Base-by-base conservation (phyloP, 1,139 yeast species). In the Geotrichum armillariae region DNA sequence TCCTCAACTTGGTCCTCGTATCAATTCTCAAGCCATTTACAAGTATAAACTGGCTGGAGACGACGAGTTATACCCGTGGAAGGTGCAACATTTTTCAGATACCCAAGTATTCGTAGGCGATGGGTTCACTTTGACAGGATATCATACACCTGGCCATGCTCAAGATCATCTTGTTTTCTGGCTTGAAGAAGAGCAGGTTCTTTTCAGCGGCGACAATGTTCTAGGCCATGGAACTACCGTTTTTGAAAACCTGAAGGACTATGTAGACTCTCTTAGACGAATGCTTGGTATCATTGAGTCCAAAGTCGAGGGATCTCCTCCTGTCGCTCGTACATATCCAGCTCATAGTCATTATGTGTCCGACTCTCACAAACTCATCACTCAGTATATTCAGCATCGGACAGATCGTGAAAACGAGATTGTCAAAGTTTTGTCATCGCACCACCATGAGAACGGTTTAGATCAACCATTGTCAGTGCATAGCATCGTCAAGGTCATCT, bases 91-190 rank as follows among this genome's bases (percentile, higher is more conserved):
- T 23, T 51, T 66, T n/a, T 49, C 37, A 0, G 71, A 68, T 50
- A 61, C 62, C 9, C 64, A 66, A 46, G 50, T 46, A 14, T 58
- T 65, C 44, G 51, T 51, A 53, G 58, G 56, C 5, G 68, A 64
- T 14, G 72, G 69, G 4, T 70, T 68, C 14, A 61, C 64, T 4
- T 43, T 70, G 46, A 55, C 55, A 7, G 66, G 68, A 2, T 55
- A 63, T 37, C 63, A 59, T 53, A 67, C 72, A 4, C 74, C 74
- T 0, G 74, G 74, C 20, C 74, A 70, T 52, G 64, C 72, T 22
- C 62, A 60, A 27, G 74, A 70, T 55, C 74, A 70, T 53, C 42
- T 64, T 42, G 64, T 66, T 40, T 62, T 70, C 50, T 65, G 65
- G 64, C 60, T 70, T 25, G 62, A 60, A 27, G 66, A 69, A 48